These are phyloP conservation scores for Fusarium sp. DNA, from an alignment of 2,329 filamentous ascomycete genomes.

Conservation along the genomic window DNA sequence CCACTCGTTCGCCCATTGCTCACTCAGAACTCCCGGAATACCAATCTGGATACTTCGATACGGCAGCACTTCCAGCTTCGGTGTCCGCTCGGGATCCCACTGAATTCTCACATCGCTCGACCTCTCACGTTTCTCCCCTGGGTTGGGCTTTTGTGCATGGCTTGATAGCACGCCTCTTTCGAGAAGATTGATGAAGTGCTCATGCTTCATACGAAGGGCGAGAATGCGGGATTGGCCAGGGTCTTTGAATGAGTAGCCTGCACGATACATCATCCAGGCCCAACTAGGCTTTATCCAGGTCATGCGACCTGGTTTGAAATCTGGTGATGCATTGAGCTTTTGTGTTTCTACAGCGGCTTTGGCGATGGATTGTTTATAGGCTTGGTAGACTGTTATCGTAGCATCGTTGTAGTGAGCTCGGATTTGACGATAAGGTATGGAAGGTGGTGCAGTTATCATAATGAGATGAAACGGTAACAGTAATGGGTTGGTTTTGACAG, in stretches of 20 bases:
- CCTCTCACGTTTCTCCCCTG: slow-evolving; percentile 42
- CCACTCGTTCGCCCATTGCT: slow-evolving; percentile 62
- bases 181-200: slow-evolving; percentile 62
- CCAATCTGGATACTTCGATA: slow-evolving; percentile 72
- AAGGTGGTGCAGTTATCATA: slow-evolving; percentile 31
- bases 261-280: slow-evolving; percentile 73
- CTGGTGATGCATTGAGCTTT: slow-evolving; percentile 63
- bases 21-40: slow-evolving; percentile 60
- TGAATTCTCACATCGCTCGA: slow-evolving; percentile 64
- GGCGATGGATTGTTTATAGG: slow-evolving; percentile 67
- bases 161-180: slow-evolving; percentile 51
- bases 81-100: slow-evolving; percentile 71
- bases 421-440: slow-evolving; percentile 60
- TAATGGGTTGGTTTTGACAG: background rate
- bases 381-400: slow-evolving; percentile 72
- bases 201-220: slow-evolving; percentile 66
- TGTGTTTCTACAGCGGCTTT: slow-evolving; percentile 63
- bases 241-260: slow-evolving; percentile 70
- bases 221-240: slow-evolving; percentile 66
- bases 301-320: slow-evolving; percentile 67
- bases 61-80: slow-evolving; percentile 57
- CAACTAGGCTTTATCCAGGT: slow-evolving; percentile 75
- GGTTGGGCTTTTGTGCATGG: slow-evolving; percentile 29
- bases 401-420: slow-evolving; percentile 62
- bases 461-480: background rate